phyloP scores from a whole-genome alignment of 805 yeast genomes.

The Komagataella ulmi region DNA sequence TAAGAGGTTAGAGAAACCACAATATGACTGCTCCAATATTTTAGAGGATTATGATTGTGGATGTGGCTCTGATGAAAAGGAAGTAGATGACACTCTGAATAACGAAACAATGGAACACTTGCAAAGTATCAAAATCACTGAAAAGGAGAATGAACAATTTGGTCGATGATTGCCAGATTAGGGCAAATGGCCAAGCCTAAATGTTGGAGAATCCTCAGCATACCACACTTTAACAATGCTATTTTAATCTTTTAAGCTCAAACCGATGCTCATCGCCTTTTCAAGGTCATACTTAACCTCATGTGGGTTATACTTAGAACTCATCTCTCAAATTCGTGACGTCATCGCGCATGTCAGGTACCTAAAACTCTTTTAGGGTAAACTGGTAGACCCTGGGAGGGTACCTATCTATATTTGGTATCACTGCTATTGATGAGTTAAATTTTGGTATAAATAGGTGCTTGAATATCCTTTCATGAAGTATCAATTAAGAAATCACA shows the following conservation, averaged over 20 bases:
- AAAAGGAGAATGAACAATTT: conserved; percentile 28
- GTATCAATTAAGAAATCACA: neutral
- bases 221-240: neutral
- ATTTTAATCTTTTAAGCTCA: neutral
- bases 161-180: conserved; percentile 19
- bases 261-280: neutral
- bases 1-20: conserved; percentile 47
- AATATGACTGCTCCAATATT: conserved; percentile 76
- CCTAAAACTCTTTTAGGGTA: neutral
- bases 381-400: neutral
- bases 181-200: neutral
- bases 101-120: conserved; percentile 23
- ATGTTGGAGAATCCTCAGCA: neutral
- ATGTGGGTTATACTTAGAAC: neutral
- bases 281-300: neutral
- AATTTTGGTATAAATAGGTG: neutral
- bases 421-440: neutral
- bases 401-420: neutral
- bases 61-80: conserved; percentile 67
- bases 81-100: conserved; percentile 19
- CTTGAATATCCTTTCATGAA: neutral
- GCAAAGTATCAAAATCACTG: conserved; percentile 30
- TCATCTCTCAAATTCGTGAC: neutral
- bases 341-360: neutral
- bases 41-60: conserved; percentile 94